phyloP scores from a whole-genome alignment of 2,329 filamentous ascomycete genomes.

The Podosphaera xanthii region DNA sequence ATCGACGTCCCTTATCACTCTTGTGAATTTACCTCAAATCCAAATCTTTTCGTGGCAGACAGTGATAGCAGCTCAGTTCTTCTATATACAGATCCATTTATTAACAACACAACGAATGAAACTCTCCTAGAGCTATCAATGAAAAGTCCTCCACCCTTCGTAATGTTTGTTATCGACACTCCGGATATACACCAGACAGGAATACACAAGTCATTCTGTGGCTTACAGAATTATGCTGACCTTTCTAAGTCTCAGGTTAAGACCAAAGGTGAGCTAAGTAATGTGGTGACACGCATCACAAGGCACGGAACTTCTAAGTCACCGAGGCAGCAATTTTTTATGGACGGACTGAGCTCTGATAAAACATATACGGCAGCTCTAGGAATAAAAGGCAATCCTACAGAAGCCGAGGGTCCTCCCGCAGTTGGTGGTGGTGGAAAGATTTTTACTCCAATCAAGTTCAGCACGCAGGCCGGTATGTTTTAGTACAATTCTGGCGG shows the following conservation, averaged over 20 bases:
- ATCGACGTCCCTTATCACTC: slow-evolving; percentile 56
- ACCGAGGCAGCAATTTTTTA: slow-evolving; percentile 74
- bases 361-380: slow-evolving; percentile 53
- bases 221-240: slow-evolving; percentile 31
- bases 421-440: slow-evolving; percentile 56
- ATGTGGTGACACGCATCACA: slow-evolving; percentile 40
- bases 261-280: slow-evolving; percentile 22
- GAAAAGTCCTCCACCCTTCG: slow-evolving; percentile 39
- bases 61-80: slow-evolving; percentile 61
- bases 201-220: slow-evolving; percentile 62
- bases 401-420: slow-evolving; percentile 26
- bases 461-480: slow-evolving; percentile 56
- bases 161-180: slow-evolving; percentile 50
- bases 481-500: not conserved
- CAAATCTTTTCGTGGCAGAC: slow-evolving; percentile 53
- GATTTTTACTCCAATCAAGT: slow-evolving; percentile 50
- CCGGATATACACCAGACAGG: slow-evolving; percentile 32
- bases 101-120: slow-evolving; percentile 22
- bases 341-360: slow-evolving; percentile 49
- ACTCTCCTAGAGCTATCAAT: slow-evolving; percentile 30
- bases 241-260: slow-evolving; percentile 31
- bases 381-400: slow-evolving; percentile 34
- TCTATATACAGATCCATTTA: slow-evolving; percentile 55
- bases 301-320: slow-evolving; percentile 39
- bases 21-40: slow-evolving; percentile 22